Evolutionary conservation across 2,329 filamentous ascomycete genomes (phyloP), one percentile per base, ranked within the genome.

Genomic region (Aquanectria penicillioides): DNA sequence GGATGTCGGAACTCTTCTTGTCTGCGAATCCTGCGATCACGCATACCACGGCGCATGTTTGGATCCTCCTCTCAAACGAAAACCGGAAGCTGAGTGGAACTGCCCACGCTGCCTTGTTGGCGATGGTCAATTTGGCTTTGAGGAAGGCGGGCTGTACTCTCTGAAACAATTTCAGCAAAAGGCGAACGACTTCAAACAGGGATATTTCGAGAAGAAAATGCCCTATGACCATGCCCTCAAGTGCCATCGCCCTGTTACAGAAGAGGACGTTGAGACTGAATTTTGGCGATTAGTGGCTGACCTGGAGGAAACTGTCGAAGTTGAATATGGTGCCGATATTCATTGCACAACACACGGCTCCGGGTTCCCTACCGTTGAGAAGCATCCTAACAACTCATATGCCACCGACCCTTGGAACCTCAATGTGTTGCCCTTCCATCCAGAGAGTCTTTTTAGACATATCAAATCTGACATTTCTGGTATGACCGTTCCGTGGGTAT

Each of bases 401-500:
- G 89, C 94, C 1, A 90, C 89, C 2, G 93, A 98, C 75, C 91
- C 92, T 0, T 99, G 95, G 95, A 99, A 99, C 68, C 81, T 99
- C 53, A 99, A 97, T 69, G 89, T 97, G 41, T 83, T 98, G 59
- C 95, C 95, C 0, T 87, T 98, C 49, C 89, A 97, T 65, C 88
- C 90, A 1, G 94, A 98, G 49, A 97, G 94, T 43, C 81, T 99
- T 1, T 99, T 99, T 80, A 87, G 94, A 44, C 92, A 99, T 69
- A 98, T 99, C 81, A 98, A 98, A 75, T 93, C 94, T 0, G 95
- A 99, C 72, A 96, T 99, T 50, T 98, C 95, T 2, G 95, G 95
- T 31, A 99, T 99, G 95, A 99, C 95, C 0, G 94, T 99, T 7
- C 95, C 95, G 1, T 99, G 95, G 95, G 88, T 99, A 4, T 99